A percentile compares a stretch with the other conserved stretches of the same genome.
Conservation (phyloP, 2,329 filamentous ascomycete species). For the Arthrinium phaeospermum region DNA sequence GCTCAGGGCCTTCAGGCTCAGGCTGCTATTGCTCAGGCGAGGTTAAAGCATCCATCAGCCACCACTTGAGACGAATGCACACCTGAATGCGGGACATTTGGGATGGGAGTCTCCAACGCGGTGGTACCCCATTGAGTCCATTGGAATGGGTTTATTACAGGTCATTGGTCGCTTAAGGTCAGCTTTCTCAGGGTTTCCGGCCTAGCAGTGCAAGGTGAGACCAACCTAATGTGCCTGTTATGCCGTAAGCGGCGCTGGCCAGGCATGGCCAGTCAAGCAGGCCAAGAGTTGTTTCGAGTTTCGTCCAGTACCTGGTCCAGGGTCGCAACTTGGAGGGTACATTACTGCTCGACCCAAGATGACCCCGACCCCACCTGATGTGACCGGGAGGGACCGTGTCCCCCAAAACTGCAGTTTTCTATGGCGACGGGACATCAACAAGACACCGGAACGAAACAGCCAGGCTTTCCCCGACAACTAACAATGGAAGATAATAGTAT, state of each 20-base stretch:
- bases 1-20: neutral
- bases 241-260: slow-evolving; percentile 4
- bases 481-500: no score
- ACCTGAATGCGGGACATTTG: slow-evolving; percentile 19
- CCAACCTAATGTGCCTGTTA: slow-evolving; percentile 3
- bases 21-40: neutral
- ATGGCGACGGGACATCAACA: no score
- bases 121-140: slow-evolving; percentile 5
- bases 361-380: neutral
- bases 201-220: slow-evolving; percentile 10
- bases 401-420: neutral
- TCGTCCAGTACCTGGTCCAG: slow-evolving; percentile 6
- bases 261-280: neutral
- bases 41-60: slow-evolving; percentile 13
- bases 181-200: slow-evolving; percentile 15
- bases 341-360: neutral
- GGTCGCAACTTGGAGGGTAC: slow-evolving; percentile 2
- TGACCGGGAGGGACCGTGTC: neutral
- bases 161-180: slow-evolving; percentile 6
- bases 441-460: no score
- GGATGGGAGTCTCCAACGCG: slow-evolving; percentile 6
- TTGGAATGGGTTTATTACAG: slow-evolving; percentile 8
- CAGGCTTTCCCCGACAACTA: no score
- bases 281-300: slow-evolving; percentile 11
- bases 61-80: slow-evolving; percentile 18